Evolutionary conservation across 495 filamentous ascomycete species (phyloP).

Genomic region (Umbilicaria muhlenbergii): DNA sequence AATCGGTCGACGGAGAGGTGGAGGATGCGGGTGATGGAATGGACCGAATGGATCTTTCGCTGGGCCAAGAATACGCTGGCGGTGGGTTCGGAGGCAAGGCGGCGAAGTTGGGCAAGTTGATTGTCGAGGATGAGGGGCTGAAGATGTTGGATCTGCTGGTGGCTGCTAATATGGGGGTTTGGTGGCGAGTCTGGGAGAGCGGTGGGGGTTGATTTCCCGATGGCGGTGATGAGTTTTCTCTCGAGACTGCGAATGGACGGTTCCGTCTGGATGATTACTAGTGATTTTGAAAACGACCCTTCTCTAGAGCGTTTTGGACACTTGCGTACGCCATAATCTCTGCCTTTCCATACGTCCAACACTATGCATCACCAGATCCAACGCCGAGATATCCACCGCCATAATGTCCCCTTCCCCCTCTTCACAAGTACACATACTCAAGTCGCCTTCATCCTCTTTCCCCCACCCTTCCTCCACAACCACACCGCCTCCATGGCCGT

Average conservation of each 20-base stretch:
- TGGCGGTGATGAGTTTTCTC: too few species aligned
- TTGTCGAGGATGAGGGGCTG: conserved; percentile 78
- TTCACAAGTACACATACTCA: neutral
- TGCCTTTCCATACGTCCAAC: too few species aligned
- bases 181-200: conserved; percentile 80
- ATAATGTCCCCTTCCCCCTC: too few species aligned
- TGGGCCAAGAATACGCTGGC: conserved; percentile 64
- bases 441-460: conserved; percentile 26
- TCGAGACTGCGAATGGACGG: too few species aligned
- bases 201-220: too few species aligned
- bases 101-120: conserved; percentile 84
- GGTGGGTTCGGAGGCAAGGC: conserved; percentile 72
- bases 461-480: conserved; percentile 75
- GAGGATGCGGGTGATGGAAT: neutral
- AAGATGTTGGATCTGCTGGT: conserved; percentile 94
- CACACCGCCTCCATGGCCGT: conserved; percentile 81
- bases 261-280: too few species aligned
- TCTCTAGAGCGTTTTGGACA: too few species aligned
- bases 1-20: conserved; percentile 2
- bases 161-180: conserved; percentile 77
- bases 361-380: too few species aligned
- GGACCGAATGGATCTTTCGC: conserved; percentile 47
- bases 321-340: too few species aligned
- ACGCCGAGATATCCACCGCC: too few species aligned
- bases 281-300: too few species aligned